Evolutionary conservation across 1,284 basidiomycete genomes (phyloP).

Genomic region (Apiotrichum gamsii): DNA sequence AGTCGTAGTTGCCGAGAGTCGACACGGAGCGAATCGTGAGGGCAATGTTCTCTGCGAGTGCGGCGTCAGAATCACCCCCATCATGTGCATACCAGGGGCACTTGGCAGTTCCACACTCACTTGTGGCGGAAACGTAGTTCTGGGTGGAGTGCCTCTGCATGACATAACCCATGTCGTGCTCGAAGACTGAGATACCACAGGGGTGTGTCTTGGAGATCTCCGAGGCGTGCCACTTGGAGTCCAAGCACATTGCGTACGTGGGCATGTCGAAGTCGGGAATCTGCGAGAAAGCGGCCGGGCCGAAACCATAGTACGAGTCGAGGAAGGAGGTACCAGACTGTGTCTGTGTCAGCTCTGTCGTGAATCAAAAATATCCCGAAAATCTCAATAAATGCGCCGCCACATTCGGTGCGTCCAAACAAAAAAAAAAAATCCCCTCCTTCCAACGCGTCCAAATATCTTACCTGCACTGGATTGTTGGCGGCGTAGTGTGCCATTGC

Average conservation of each 20-base stretch:
- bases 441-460: no score
- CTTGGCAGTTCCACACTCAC: no score
- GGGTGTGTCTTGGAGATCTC: constrained; percentile 27
- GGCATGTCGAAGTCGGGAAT: constrained; percentile 38
- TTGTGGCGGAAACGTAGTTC: constrained; percentile 29
- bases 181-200: constrained; percentile 36
- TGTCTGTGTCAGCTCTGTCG: no score
- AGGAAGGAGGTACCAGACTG: constrained; percentile 23
- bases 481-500: constrained; percentile 37
- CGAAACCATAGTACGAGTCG: constrained; percentile 31
- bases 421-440: no score
- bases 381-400: no score
- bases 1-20: constrained; percentile 41
- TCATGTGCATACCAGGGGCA: no score
- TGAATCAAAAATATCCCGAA: no score
- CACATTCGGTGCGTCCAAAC: no score
- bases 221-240: constrained; percentile 26
- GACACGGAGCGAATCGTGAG: constrained; percentile 32
- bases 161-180: constrained; percentile 28
- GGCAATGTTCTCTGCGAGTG: constrained; percentile 37
- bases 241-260: constrained; percentile 13
- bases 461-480: constrained; percentile 34
- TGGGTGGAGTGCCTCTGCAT: constrained; percentile 34
- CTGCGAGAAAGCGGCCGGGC: constrained; percentile 32
- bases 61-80: no score